phyloP scores from a whole-genome alignment of 345 rosid species.

The Populus alba region DNA sequence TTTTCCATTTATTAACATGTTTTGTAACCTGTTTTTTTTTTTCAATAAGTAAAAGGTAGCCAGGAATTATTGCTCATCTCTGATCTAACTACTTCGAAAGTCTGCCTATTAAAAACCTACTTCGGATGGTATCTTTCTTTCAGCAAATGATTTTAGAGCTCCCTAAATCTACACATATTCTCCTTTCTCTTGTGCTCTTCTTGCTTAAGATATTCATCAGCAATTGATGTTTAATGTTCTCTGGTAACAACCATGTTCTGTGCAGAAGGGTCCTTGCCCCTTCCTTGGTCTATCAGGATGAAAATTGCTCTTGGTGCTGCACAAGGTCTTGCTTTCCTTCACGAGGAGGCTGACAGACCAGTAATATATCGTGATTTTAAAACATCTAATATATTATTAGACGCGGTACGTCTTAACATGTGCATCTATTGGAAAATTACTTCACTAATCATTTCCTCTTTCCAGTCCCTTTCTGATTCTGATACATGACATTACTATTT shows the following conservation, averaged over 20 bases:
- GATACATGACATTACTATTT: not conserved
- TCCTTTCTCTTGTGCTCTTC: not conserved
- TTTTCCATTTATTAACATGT: not conserved
- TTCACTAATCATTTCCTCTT: not conserved
- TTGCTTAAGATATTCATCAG: not conserved
- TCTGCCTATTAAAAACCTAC: not conserved
- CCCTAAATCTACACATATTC: not conserved
- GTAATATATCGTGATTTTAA: conserved; percentile 46
- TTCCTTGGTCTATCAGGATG: conserved; percentile 47
- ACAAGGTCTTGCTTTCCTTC: conserved; percentile 43
- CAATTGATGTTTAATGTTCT: conserved; percentile 15
- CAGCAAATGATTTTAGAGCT: not conserved
- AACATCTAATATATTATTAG: conserved; percentile 41
- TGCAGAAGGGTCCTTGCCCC: conserved; percentile 40
- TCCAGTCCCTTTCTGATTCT: not conserved
- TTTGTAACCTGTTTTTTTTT: not conserved
- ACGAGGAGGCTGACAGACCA: conserved; percentile 40
- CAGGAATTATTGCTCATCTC: not conserved
- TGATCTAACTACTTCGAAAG: not conserved
- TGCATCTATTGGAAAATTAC: not conserved
- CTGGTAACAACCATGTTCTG: conserved; percentile 31
- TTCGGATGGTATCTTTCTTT: not conserved
- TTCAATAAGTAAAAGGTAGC: not conserved
- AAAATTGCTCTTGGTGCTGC: conserved; percentile 46
- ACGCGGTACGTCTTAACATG: conserved; percentile 30